Percentiles rank a stretch among this genome's conserved stretches.
These are phyloP conservation scores for Mucor racemosus DNA, from an alignment of 371 early-diverging fungal species.

Conservation along the genomic window DNA sequence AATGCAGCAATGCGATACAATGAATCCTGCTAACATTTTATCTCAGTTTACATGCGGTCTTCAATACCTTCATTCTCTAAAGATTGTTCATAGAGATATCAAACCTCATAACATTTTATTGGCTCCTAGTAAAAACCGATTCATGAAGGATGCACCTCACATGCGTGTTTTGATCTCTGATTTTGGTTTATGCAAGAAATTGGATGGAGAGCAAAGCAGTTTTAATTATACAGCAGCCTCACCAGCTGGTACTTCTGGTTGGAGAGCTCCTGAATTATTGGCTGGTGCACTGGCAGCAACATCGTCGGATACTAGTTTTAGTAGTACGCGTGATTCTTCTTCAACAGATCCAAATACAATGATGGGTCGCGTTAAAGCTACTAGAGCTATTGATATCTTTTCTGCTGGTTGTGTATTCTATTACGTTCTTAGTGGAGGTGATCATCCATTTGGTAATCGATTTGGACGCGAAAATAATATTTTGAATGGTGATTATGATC, in stretches of 20 bases:
- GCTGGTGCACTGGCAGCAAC: slow-evolving; percentile 43
- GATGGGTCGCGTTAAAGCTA: slow-evolving; percentile 64
- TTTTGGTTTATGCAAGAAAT: slow-evolving; percentile 96
- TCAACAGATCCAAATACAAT: slow-evolving; percentile 19
- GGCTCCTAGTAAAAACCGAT: slow-evolving; percentile 57
- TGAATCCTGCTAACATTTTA: slow-evolving; percentile 62
- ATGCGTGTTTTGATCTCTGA: slow-evolving; percentile 92
- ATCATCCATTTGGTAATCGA: slow-evolving; percentile 95
- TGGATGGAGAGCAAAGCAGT: slow-evolving; percentile 92
- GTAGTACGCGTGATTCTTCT: slow-evolving; percentile 13
- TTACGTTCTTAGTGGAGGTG: slow-evolving; percentile 87
- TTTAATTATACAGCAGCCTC: slow-evolving; percentile 88
- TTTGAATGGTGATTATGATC: slow-evolving; percentile 70
- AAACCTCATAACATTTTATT: slow-evolving; percentile 90
- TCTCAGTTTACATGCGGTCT: slow-evolving; percentile 85
- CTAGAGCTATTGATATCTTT: slow-evolving; percentile 93
- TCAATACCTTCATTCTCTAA: slow-evolving; percentile 67
- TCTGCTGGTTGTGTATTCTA: slow-evolving; percentile 95
- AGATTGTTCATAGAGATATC: slow-evolving; percentile 81
- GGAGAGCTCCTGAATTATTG: slow-evolving; percentile 95
- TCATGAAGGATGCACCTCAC: slow-evolving; percentile 21
- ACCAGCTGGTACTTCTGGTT: slow-evolving; percentile 90
- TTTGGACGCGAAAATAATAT: slow-evolving; percentile 89
- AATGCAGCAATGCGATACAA: slow-evolving; percentile 35
- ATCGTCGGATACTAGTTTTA: slow-evolving; percentile 29